Evolutionary conservation across 306 rosid genomes (phyloP), one percentile per base, ranked within the genome.

Genomic region (Hippophae tibetana): DNA sequence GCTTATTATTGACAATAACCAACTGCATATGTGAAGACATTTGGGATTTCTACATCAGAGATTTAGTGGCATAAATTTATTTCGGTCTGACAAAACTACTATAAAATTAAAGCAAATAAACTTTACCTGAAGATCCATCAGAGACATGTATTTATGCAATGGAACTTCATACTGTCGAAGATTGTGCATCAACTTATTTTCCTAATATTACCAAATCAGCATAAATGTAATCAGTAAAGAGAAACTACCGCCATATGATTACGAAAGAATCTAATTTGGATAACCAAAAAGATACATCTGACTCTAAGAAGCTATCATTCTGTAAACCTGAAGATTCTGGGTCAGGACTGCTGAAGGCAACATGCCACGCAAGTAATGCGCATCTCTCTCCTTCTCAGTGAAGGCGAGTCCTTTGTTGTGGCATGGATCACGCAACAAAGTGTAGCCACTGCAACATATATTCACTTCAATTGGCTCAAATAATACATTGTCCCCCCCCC

Each of bases 91-190:
- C 11, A 27, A 2, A 9, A 42, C 23, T 3, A 31, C 1, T 48
- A 48, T 44, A 9, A 9, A 8, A 18, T 47, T 9, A 2, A 27
- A 25, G 5, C 23, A 60, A 54, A 14, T 46, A 57, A 41, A 3
- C 10, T 31, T 58, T 65, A 85, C 97, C 92, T 92, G 98, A 78
- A 92, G 98, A 82, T 92, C 98, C 98, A 92, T 92, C 93, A 92
- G 25, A 65, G 98, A 89, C 61, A 62, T 77, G 83, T 92, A 92
- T 69, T 74, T 83, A 47, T 92, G 96, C 71, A 92, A 79, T 31
- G 96, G 96, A 69, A 92, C 96, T 9, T 87, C 89, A 59, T 92
- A 92, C 55, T 85, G 84, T 62, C 96, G 89, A 78, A 92, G 75
- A 78, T 74, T 92, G 54, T 78, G 89, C 95, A 92, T 83, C 77